These are phyloP conservation scores for Zygoascus tannicola DNA, from an alignment of 805 yeast species.

Conservation along the genomic window DNA sequence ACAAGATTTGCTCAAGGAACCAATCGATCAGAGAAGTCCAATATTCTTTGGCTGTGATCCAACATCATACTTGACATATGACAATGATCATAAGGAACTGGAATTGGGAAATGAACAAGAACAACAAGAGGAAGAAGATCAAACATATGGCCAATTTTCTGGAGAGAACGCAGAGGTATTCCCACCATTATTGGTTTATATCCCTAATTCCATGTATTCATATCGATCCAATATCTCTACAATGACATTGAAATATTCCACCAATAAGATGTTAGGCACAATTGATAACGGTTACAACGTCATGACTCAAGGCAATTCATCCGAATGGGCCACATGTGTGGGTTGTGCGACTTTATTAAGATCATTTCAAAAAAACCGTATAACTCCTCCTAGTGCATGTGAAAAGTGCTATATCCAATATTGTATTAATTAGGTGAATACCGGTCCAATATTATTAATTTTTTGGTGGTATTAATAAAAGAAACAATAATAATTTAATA, in stretches of 20 bases:
- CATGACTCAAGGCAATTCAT: constrained; percentile 56
- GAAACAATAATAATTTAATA: background rate
- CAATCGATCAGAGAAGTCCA: constrained; percentile 34
- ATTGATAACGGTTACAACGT: constrained; percentile 72
- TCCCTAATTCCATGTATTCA: constrained; percentile 62
- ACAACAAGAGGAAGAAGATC: background rate
- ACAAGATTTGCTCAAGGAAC: constrained; percentile 12
- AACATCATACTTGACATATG: constrained; percentile 7
- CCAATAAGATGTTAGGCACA: constrained; percentile 48
- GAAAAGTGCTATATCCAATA: constrained; percentile 58
- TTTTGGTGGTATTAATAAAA: background rate
- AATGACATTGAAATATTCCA: constrained; percentile 51
- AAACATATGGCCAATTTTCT: background rate
- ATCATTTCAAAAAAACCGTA: constrained; percentile 58
- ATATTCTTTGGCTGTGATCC: constrained; percentile 75
- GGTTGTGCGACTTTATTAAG: constrained; percentile 81
- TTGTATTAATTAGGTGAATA: constrained; percentile 32
- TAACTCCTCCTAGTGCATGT: constrained; percentile 60
- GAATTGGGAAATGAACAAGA: constrained; percentile 35
- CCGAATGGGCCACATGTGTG: constrained; percentile 68
- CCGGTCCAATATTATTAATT: background rate
- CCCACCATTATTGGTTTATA: constrained; percentile 59
- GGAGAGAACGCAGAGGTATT: constrained; percentile 9
- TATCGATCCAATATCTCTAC: constrained; percentile 66
- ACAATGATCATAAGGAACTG: constrained; percentile 24